These are phyloP conservation scores for Hypocreales sp. DNA, from an alignment of 2,329 filamentous ascomycete genomes.

Conservation along the genomic window DNA sequence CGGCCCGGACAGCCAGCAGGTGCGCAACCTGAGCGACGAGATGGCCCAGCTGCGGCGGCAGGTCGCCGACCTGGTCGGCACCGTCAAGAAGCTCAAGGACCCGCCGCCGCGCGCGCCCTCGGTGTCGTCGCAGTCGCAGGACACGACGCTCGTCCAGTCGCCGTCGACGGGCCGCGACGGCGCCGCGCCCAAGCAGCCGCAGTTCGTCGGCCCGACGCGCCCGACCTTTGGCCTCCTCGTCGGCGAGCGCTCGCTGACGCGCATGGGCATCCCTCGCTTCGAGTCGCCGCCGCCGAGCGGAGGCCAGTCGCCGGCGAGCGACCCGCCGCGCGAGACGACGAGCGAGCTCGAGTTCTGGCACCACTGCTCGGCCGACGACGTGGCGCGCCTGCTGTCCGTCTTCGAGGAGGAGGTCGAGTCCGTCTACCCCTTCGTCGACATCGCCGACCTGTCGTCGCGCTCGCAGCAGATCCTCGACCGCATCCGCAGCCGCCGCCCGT, in stretches of 20 bases:
- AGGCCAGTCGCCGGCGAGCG: slow-evolving; percentile 7
- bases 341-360: slow-evolving; percentile 10
- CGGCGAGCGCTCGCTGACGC: slow-evolving; percentile 17
- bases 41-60: slow-evolving; percentile 14
- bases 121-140: slow-evolving; percentile 4
- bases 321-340: slow-evolving; percentile 1
- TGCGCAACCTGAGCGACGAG: slow-evolving; percentile 12
- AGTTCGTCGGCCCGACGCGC: slow-evolving; percentile 20
- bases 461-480: slow-evolving; percentile 11
- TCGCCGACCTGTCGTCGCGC: slow-evolving; percentile 9
- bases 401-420: slow-evolving; percentile 24
- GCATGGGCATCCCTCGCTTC: slow-evolving; percentile 16
- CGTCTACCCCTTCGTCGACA: slow-evolving; percentile 18
- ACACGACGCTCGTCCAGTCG: slow-evolving; percentile 5
- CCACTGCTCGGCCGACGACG: slow-evolving; percentile 9
- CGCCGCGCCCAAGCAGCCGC: slow-evolving; percentile 14
- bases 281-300: slow-evolving; percentile 11
- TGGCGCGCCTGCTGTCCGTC: slow-evolving; percentile 16
- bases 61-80: slow-evolving; percentile 12
- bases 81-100: slow-evolving; percentile 12
- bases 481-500: slow-evolving; percentile 4
- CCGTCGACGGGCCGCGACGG: slow-evolving; percentile 7
- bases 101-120: slow-evolving; percentile 4
- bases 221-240: slow-evolving; percentile 19
- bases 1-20: slow-evolving; percentile 2